Base-by-base conservation (phyloP, 345 rosid species). In the Eucalyptus marginata region DNA sequence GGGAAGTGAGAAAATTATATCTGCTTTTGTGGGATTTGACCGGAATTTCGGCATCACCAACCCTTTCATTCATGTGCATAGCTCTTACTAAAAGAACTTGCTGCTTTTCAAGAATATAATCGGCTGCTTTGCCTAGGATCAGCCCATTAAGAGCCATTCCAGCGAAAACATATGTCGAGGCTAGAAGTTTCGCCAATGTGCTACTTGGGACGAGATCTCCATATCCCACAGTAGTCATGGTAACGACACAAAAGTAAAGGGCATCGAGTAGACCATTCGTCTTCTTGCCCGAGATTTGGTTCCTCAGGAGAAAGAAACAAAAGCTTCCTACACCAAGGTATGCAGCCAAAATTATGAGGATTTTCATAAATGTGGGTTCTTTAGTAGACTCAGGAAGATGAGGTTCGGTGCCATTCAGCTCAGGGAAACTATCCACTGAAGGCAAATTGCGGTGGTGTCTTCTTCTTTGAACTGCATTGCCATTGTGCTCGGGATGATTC, bases 201-300 rank as follows among this genome's bases (percentile, higher is more conserved):
- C 90, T 94, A 20, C n/a, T 88, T 27, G 97, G 96, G 43, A 94
- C 94, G 46, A 94, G 93, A 89, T 94, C 96, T 4, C 97, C 96
- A 86, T 94, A 94, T 86, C 97, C 97, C 16, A 94, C 95, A 0
- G 94, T 93, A 8, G 95, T 94, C 94, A 94, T 94, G 15, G 96
- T 94, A 88, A 94, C 97, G 25, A 94, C 92, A 71, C 93, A 91
- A 71, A 95, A 93, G 91, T 95, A 94, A 33, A 95, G 47, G 16
- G 95, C 93, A 90, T 95, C 95, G 3, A 94, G 87, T 86, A 94
- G 58, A 25, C 92, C 92, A 54, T 91, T 93, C 5, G 95, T 94
- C 90, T 95, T 94, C 90, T 91, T 89, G 24, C 96, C 96, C 25
- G 89, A 80, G 50, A 95, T 86, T 47, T 95, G 95, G 80, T 93